Evolutionary conservation across 148 eudicot genomes (phyloP).

Genomic region (Polygonum maritimum): DNA sequence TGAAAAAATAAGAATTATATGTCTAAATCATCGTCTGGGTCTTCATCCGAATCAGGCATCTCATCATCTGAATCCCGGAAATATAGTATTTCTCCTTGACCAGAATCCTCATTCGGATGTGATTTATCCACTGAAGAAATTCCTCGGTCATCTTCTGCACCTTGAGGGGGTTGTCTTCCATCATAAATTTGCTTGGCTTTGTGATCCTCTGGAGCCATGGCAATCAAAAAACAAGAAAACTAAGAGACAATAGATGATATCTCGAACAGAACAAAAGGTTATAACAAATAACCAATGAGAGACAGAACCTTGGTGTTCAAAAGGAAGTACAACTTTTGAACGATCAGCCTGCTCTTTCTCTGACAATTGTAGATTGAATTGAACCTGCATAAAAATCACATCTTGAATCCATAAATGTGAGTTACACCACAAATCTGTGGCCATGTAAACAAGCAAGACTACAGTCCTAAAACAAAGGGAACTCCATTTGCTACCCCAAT

Average conservation of each 20-base stretch:
- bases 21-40: conserved; percentile 82
- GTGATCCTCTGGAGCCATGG: conserved; percentile 43
- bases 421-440: not conserved
- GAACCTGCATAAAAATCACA: conserved; percentile 42
- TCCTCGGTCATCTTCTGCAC: conserved; percentile 22
- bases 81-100: conserved; percentile 72
- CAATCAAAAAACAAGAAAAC: not conserved
- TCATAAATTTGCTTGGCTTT: conserved; percentile 71
- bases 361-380: conserved; percentile 72
- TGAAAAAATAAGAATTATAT: conserved; percentile 25
- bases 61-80: conserved; percentile 97
- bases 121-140: conserved; percentile 26
- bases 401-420: not conserved
- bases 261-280: not conserved
- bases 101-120: conserved; percentile 30
- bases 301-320: conserved; percentile 79
- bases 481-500: no score
- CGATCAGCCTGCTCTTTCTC: conserved; percentile 83
- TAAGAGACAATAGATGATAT: not conserved
- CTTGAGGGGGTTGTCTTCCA: conserved; percentile 61
- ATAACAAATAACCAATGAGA: not conserved
- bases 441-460: not conserved
- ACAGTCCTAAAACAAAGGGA: not conserved
- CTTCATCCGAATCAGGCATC: conserved; percentile 87
- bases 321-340: conserved; percentile 87